Base-by-base conservation (phyloP, 2,329 filamentous ascomycete species). In the Coniochaeta sp. region DNA sequence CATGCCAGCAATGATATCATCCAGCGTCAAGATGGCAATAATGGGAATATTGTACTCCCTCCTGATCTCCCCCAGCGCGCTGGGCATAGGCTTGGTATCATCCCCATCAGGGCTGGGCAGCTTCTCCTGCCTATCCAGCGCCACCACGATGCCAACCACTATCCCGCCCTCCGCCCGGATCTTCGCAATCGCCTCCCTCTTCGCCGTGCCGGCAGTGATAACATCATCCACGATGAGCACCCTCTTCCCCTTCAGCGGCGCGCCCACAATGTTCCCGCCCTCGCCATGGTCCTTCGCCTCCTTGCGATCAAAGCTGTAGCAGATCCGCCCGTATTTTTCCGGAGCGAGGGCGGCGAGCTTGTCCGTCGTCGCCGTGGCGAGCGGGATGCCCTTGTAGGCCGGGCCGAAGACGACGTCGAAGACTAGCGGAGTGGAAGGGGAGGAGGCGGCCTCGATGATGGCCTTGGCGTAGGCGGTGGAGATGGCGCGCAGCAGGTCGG, bases 251-350 rank as follows among this genome's bases (percentile, higher is more conserved):
- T 87, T 87, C 50, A 97, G 75, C 6, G 86, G 79, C 27, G 90
- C 88, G 10, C 94, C 94, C 13, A 97, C 91, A 62, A 97, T 95
- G 66, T 82, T 87, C 42, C 94, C 92, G 30, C 92, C 92, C 71
- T 99, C 94, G 42, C 94, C 92, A 68, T 97, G 92, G 64, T 90
- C 88, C 76, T 97, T 97, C 63, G 86, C 88, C 73, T 97, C 94
- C 73, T 97, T 97, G 64, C 94, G 83, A 72, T 97, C 95, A 73
- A 95, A 97, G 30, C 85, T 86, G 73, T 96, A 97, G 64, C 85
- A 89, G 52, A 88, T 77, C 40, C 78, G 71, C 52, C 81, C 82
- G 70, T 87, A 94, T 55, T 77, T 81, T 49, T 73, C 70, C 16
- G 80, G 73, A 56, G 89, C 83, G 10, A 91, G 71, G 62, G 85